phyloP scores from a whole-genome alignment of 164 flowering plant species.

The Amborella trichopoda region DNA sequence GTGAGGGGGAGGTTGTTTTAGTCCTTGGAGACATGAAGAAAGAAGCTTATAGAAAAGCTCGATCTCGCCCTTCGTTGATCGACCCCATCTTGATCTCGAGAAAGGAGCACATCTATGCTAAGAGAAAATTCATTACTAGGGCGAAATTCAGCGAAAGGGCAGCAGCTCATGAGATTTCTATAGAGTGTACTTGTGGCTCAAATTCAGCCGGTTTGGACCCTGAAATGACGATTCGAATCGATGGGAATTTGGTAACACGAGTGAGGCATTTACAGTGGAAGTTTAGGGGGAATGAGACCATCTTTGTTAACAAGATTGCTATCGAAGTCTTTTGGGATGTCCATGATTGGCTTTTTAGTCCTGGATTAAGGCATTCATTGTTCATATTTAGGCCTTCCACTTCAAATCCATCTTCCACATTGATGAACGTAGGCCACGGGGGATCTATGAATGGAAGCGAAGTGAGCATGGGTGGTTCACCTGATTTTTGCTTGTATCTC shows the following conservation, averaged over 20 bases:
- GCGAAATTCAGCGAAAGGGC: slow-evolving; percentile 46
- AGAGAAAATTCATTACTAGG: slow-evolving; percentile 40
- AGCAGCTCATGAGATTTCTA: slow-evolving; percentile 41
- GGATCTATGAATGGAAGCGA: slow-evolving; percentile 15
- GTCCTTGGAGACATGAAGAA: slow-evolving; percentile 58
- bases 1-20: slow-evolving; percentile 45
- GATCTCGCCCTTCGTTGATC: slow-evolving; percentile 41
- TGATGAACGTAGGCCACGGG: slow-evolving; percentile 13
- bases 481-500: slow-evolving; percentile 55
- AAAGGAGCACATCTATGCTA: slow-evolving; percentile 52
- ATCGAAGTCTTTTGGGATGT: slow-evolving; percentile 73
- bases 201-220: slow-evolving; percentile 22
- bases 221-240: slow-evolving; percentile 64
- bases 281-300: slow-evolving; percentile 57
- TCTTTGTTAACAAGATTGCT: slow-evolving; percentile 31
- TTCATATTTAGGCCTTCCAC: slow-evolving; percentile 51
- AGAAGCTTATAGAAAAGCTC: slow-evolving; percentile 52
- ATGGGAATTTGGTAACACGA: slow-evolving; percentile 45
- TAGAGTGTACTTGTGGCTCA: slow-evolving; percentile 32
- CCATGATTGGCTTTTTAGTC: slow-evolving; percentile 70
- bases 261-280: slow-evolving; percentile 75
- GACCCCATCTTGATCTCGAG: slow-evolving; percentile 49
- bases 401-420: slow-evolving; percentile 14
- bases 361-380: slow-evolving; percentile 55
- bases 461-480: slow-evolving; percentile 21